Conservation (phyloP, 2,329 filamentous ascomycete species). For the Tolypocladium tundrense region DNA sequence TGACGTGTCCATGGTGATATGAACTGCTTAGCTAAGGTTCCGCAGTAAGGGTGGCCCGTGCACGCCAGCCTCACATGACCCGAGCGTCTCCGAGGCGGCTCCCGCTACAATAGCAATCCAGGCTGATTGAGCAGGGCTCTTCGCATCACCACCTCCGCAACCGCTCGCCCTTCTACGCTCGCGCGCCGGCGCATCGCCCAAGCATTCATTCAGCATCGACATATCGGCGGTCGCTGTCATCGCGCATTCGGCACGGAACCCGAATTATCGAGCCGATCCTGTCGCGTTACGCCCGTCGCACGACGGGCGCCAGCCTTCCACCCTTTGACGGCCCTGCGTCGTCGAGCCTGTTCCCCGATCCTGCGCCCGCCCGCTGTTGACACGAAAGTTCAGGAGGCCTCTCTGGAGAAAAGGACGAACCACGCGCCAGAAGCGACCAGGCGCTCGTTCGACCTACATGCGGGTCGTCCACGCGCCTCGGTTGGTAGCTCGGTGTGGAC, state of each 20-base stretch:
- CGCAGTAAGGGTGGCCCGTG: slow-evolving; percentile 12
- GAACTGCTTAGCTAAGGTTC: neutral
- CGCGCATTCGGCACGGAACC: neutral
- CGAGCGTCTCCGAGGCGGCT: slow-evolving; percentile 7
- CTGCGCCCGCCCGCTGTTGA: neutral
- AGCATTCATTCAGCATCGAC: neutral
- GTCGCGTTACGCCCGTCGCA: neutral
- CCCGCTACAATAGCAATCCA: neutral
- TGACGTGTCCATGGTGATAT: neutral
- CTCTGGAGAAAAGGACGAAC: neutral
- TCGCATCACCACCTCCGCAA: slow-evolving; percentile 1
- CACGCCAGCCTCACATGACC: slow-evolving; percentile 21
- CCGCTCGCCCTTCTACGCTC: neutral
- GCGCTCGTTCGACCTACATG: slow-evolving; percentile 1
- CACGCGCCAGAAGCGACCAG: neutral
- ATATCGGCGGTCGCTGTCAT: neutral
- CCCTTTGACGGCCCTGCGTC: neutral
- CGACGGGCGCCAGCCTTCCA: neutral
- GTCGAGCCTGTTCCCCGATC: neutral
- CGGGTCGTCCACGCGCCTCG: slow-evolving; percentile 5
- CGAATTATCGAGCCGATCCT: neutral
- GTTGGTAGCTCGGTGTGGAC: slow-evolving; percentile 10
- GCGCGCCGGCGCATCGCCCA: neutral
- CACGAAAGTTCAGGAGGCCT: neutral
- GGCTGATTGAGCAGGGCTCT: neutral